Base-by-base conservation (phyloP, 1,139 yeast species). In the Wickerhamomyces sp. region DNA sequence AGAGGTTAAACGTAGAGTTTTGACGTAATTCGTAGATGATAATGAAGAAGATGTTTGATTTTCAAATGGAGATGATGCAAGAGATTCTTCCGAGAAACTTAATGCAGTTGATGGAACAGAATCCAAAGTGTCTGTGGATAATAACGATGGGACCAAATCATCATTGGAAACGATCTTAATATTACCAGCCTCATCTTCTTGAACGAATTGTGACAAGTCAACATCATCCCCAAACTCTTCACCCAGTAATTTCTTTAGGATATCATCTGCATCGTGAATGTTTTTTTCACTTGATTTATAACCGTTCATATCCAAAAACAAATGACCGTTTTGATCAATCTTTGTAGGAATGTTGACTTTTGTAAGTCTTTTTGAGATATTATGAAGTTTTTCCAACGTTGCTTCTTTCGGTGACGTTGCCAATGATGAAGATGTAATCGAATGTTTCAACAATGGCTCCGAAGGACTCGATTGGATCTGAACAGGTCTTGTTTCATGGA, bases 241-340 rank as follows among this genome's bases (percentile, higher is more conserved):
- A 25, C 76, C 67, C 36, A 89, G 67, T 31, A 89, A 67, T 47
- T 80, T 78, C 47, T 79, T 78, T 42, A 91, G 75, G 32, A 83
- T 66, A 39, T 78, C 80, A 49, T 80, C 87, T 0, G 87, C 74
- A 46, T 73, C 77, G 33, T 78, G 78, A 30, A 78, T 72, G 53
- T 82, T 86, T 45, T 78, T 75, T 24, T 83, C 80, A 47, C 82
- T 86, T 23, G 95, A 85, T 60, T 89, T 91, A 62, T 93, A 93
- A 18, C 99, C 99, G 50, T 88, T 95, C 81, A 91, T 86, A 61
- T 93, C 99, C 32, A 93, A 65, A 31, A 89, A 75, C 52, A 93
- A 71, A 54, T 89, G 96, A 11, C 98, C 98, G 51, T 87, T 86
- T 45, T 83, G 80, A 45, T 87, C 95, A 28, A 89, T 74, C 47